phyloP scores from a whole-genome alignment of 495 filamentous ascomycete genomes.

The Tetracladium marchalianum region DNA sequence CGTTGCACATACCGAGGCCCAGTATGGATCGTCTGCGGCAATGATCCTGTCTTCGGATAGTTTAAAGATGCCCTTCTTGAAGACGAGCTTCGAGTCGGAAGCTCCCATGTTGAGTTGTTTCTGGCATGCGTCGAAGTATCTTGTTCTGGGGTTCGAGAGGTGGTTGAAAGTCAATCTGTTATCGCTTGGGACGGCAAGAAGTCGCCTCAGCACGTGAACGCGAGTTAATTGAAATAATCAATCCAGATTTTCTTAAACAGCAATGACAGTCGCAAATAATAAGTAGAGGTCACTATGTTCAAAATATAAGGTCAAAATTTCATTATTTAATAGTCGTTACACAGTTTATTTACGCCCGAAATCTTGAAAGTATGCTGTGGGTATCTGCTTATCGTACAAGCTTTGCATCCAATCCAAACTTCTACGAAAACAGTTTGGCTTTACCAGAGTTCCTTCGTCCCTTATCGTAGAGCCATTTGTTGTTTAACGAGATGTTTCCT shows the following conservation, averaged over 20 bases:
- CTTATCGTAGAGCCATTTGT: conserved; percentile 88
- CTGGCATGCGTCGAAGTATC: conserved; percentile 10
- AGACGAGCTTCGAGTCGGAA: conserved; percentile 97
- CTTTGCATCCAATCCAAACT: neutral
- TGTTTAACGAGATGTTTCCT: conserved; percentile 65
- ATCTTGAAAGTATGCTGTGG: conserved; percentile 2
- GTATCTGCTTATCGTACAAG: conserved; percentile 14
- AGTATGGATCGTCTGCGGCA: conserved; percentile 81
- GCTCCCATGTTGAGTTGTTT: conserved; percentile 63
- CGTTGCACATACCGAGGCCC: conserved; percentile 63
- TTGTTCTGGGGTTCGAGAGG: neutral
- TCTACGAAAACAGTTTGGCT: conserved; percentile 21
- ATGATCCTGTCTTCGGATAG: conserved; percentile 87
- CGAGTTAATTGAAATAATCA: too few species aligned
- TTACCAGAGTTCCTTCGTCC: conserved; percentile 37
- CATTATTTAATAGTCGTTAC: too few species aligned
- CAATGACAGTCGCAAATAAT: too few species aligned
- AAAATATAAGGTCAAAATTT: neutral
- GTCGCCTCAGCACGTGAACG: too few species aligned
- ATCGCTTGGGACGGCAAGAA: too few species aligned
- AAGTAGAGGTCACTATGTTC: neutral
- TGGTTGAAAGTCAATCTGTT: neutral
- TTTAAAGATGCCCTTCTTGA: conserved; percentile 98
- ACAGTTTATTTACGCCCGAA: neutral
- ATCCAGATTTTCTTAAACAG: too few species aligned